Evolutionary conservation across 495 filamentous ascomycete genomes (phyloP).

Genomic region (Aspergillus hancockii): DNA sequence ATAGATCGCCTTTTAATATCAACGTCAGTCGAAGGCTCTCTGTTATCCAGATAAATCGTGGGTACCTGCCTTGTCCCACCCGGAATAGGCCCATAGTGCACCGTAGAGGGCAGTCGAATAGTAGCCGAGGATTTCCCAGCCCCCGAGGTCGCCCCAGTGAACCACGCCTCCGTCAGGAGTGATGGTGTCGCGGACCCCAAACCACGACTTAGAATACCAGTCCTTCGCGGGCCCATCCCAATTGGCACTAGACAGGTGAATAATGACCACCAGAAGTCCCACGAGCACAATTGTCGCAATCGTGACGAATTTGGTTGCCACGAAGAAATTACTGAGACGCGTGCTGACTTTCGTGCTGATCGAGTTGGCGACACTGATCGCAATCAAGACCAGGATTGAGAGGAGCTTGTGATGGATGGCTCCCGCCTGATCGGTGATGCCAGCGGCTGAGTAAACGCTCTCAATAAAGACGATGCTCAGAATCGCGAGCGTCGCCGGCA

Average conservation of each 20-base stretch:
- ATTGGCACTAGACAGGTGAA: constrained; percentile 1
- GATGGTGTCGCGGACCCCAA: constrained; percentile 16
- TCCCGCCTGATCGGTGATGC: constrained; percentile 16
- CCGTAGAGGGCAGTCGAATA: constrained; percentile 26
- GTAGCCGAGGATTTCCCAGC: constrained; percentile 23
- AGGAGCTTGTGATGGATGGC: constrained; percentile 16
- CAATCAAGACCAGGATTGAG: constrained; percentile 17
- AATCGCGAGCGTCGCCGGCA: constrained; percentile 23
- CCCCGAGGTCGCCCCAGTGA: constrained; percentile 17
- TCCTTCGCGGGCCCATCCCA: constrained; percentile 8
- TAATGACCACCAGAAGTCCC: constrained; percentile 15
- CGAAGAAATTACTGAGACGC: constrained; percentile 22
- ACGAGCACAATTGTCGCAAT: constrained; percentile 16
- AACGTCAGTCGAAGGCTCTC: background rate
- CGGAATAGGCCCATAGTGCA: constrained; percentile 25
- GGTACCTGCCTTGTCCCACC: constrained; percentile 23
- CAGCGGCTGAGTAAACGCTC: constrained; percentile 21
- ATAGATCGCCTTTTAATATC: constrained; percentile 17
- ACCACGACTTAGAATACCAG: constrained; percentile 21
- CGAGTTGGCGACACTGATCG: constrained; percentile 20
- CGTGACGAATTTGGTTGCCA: constrained; percentile 21
- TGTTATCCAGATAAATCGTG: background rate
- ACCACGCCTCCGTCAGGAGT: constrained; percentile 19
- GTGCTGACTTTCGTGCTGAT: constrained; percentile 25
- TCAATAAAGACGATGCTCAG: constrained; percentile 26